These are phyloP conservation scores for Metschnikowia lachancei DNA, from an alignment of 805 yeast species.

Conservation along the genomic window DNA sequence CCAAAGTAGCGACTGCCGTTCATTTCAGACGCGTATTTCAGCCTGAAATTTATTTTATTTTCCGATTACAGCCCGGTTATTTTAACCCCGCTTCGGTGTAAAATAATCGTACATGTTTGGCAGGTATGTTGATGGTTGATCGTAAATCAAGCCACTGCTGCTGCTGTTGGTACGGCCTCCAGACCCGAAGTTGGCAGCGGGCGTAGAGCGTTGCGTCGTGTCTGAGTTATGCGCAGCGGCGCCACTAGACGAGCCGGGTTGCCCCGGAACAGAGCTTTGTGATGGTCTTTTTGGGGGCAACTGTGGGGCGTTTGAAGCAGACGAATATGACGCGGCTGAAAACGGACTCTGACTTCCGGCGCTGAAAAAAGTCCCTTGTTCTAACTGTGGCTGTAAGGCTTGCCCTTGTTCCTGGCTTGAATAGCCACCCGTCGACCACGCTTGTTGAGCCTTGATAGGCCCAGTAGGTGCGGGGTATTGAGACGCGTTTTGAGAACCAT, in stretches of 20 bases:
- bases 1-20: too few species aligned
- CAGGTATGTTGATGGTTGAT: constrained; percentile 45
- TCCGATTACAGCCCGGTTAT: neutral
- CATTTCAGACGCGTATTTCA: too few species aligned
- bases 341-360: neutral
- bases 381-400: neutral
- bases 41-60: too few species aligned
- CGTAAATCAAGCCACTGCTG: constrained; percentile 24
- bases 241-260: neutral
- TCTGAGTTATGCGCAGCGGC: constrained; percentile 1
- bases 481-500: constrained; percentile 3
- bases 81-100: constrained; percentile 7
- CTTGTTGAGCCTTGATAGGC: constrained; percentile 1
- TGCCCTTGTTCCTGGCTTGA: constrained; percentile 1
- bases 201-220: constrained; percentile 3
- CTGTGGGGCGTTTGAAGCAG: constrained; percentile 11
- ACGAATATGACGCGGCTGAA: neutral
- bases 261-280: constrained; percentile 8
- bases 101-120: constrained; percentile 47
- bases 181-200: neutral
- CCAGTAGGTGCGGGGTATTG: neutral
- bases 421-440: neutral
- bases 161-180: neutral
- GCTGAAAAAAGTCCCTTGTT: neutral
- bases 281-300: constrained; percentile 25